These are phyloP conservation scores for Populus alba DNA, from an alignment of 345 rosid genomes.

Conservation along the genomic window DNA sequence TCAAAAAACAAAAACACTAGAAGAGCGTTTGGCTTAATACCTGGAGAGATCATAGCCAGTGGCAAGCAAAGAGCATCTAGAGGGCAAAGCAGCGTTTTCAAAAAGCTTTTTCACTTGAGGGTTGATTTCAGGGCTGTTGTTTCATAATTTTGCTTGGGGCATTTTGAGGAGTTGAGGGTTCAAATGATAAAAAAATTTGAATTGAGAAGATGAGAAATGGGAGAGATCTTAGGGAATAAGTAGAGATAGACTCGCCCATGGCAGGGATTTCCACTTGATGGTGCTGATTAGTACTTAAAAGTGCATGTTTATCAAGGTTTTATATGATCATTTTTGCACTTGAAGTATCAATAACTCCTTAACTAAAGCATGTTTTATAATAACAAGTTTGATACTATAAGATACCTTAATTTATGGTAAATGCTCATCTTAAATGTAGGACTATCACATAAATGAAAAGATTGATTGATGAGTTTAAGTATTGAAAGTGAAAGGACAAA, in stretches of 20 bases:
- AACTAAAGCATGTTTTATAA: no score
- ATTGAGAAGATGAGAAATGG: not conserved
- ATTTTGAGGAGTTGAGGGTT: not conserved
- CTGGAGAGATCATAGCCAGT: constrained; percentile 85
- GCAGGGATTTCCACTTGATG: not conserved
- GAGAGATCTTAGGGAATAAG: not conserved
- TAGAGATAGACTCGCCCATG: not conserved
- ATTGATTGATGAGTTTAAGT: no score
- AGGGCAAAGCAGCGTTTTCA: constrained; percentile 64
- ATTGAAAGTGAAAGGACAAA: no score
- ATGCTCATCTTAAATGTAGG: no score
- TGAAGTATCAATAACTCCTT: no score
- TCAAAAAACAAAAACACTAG: not conserved
- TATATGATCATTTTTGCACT: no score
- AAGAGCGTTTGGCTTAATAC: constrained; percentile 4
- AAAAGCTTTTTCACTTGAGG: constrained; percentile 73
- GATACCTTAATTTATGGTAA: no score
- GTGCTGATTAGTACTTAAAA: no score
- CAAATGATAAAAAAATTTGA: not conserved
- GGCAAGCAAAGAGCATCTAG: constrained; percentile 64
- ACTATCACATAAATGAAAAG: no score
- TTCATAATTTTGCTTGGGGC: not conserved
- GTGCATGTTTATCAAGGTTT: no score
- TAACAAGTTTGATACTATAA: no score
- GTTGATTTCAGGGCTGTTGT: not conserved